A percentile compares a stretch with the other conserved stretches of the same genome.
Evolutionary conservation across 2,329 filamentous ascomycete species (phyloP).

Genomic region (Epichloe baconii): DNA sequence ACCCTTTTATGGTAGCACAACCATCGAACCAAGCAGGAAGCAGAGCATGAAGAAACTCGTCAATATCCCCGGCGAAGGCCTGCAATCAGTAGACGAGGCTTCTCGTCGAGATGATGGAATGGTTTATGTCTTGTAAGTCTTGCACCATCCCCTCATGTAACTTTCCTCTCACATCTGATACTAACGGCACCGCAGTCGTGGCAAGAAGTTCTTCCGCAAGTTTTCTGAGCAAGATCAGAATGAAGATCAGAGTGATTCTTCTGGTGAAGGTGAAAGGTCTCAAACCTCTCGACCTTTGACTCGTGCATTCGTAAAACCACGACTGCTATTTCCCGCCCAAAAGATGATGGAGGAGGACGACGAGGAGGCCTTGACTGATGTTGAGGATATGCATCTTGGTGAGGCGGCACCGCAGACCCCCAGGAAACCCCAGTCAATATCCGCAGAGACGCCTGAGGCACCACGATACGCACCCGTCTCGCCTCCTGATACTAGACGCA

Average conservation of each 20-base stretch:
- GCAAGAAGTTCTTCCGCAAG: slow-evolving; percentile 65
- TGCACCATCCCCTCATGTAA: neutral
- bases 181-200: slow-evolving; percentile 42
- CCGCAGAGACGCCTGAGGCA: slow-evolving; percentile 36
- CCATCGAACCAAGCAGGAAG: slow-evolving; percentile 30
- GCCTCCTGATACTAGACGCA: slow-evolving; percentile 48
- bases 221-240: slow-evolving; percentile 33
- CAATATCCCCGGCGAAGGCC: slow-evolving; percentile 42
- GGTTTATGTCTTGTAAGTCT: slow-evolving; percentile 65
- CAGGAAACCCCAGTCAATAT: slow-evolving; percentile 17
- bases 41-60: slow-evolving; percentile 43
- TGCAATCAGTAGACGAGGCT: slow-evolving; percentile 48
- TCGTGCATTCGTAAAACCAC: slow-evolving; percentile 57
- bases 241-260: slow-evolving; percentile 18
- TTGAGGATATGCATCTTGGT: slow-evolving; percentile 33
- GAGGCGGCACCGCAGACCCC: slow-evolving; percentile 24
- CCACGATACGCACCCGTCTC: slow-evolving; percentile 44
- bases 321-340: slow-evolving; percentile 52
- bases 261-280: slow-evolving; percentile 22
- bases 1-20: slow-evolving; percentile 49
- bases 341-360: slow-evolving; percentile 36
- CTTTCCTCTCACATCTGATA: neutral
- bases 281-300: slow-evolving; percentile 36
- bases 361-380: slow-evolving; percentile 46
- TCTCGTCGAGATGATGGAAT: slow-evolving; percentile 57